These are phyloP conservation scores for Rhizophagus sp. DNA, from an alignment of 192 early-diverging fungal genomes.

Conservation along the genomic window DNA sequence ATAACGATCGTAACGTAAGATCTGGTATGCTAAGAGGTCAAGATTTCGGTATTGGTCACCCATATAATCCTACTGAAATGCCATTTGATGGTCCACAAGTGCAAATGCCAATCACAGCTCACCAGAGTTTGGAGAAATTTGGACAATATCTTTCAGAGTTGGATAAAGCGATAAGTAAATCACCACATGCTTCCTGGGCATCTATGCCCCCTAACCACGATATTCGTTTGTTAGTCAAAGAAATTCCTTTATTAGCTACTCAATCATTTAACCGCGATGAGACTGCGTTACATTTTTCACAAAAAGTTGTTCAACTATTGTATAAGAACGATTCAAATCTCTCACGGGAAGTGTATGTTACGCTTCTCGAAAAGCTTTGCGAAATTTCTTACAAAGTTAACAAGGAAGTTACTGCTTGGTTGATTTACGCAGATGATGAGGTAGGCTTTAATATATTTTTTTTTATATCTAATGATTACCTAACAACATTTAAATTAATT, in stretches of 20 bases:
- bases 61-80: conserved; percentile 11
- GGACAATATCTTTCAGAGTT: conserved; percentile 69
- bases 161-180: conserved; percentile 70
- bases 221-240: conserved; percentile 67
- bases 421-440: conserved; percentile 93
- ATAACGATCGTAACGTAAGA: conserved; percentile 21
- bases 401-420: conserved; percentile 88
- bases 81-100: conserved; percentile 26
- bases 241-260: conserved; percentile 72
- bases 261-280: conserved; percentile 78
- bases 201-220: conserved; percentile 80
- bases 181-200: conserved; percentile 54
- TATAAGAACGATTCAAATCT: conserved; percentile 78
- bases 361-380: conserved; percentile 81
- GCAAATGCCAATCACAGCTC: conserved; percentile 42
- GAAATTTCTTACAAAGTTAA: conserved; percentile 78
- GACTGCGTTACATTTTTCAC: conserved; percentile 81
- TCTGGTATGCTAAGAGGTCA: conserved; percentile 20
- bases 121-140: conserved; percentile 64
- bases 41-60: conserved; percentile 13
- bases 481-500: background rate
- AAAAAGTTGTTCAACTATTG: conserved; percentile 84
- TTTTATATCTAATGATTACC: too few relatives aligned
- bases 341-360: conserved; percentile 79
- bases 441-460: background rate